These are phyloP conservation scores for Pelargonium nanum DNA, from an alignment of 345 rosid genomes.

Conservation along the genomic window DNA sequence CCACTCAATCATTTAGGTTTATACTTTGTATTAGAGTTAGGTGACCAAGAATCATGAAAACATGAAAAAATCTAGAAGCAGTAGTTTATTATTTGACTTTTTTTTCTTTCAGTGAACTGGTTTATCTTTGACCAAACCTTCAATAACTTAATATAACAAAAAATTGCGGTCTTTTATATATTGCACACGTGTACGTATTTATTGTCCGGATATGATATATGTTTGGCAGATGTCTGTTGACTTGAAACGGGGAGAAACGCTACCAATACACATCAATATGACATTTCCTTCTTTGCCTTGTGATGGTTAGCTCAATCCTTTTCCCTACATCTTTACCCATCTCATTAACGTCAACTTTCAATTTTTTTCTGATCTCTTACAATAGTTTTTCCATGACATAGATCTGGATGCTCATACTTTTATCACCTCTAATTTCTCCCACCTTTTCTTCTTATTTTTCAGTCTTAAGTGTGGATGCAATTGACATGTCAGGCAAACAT, in stretches of 20 bases:
- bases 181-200: background rate
- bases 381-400: too few species aligned
- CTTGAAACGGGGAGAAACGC: slow-evolving; percentile 91
- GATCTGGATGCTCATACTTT: slow-evolving; percentile 1
- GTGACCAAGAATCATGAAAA: background rate
- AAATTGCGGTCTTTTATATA: too few species aligned
- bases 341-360: background rate
- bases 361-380: slow-evolving; percentile 1
- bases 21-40: background rate
- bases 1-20: background rate
- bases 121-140: too few species aligned
- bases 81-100: background rate
- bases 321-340: background rate
- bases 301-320: slow-evolving; percentile 43
- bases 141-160: too few species aligned
- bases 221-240: slow-evolving; percentile 86
- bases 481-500: slow-evolving; percentile 99
- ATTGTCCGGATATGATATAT: slow-evolving; percentile 1
- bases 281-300: slow-evolving; percentile 88
- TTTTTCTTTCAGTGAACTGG: too few species aligned
- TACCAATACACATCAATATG: slow-evolving; percentile 82
- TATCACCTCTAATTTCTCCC: slow-evolving; percentile 5
- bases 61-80: background rate
- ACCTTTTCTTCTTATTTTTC: slow-evolving; percentile 12
- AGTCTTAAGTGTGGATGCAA: slow-evolving; percentile 95